phyloP scores from a whole-genome alignment of 2,329 filamentous ascomycete genomes.

The Phyllosticta paracitricarpa region DNA sequence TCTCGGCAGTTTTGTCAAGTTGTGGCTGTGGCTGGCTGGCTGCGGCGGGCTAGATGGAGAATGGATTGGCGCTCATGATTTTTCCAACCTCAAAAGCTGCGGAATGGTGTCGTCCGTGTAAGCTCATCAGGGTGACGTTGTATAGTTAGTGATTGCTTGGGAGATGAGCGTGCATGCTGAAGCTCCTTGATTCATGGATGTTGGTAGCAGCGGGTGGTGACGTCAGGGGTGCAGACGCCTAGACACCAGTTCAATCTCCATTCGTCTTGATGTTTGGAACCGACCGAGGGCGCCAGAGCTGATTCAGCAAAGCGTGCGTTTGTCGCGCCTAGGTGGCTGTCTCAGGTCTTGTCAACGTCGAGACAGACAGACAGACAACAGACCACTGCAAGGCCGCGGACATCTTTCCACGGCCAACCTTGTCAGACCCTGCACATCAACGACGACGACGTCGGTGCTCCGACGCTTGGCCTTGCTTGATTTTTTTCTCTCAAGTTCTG shows the following conservation, averaged over 20 bases:
- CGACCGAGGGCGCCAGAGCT: neutral
- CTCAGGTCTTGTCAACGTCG: too few species aligned
- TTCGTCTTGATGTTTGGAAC: too few species aligned
- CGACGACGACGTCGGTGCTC: neutral
- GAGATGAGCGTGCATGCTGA: neutral
- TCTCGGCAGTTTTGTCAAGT: too few species aligned
- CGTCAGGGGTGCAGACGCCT: neutral
- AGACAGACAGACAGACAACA: neutral
- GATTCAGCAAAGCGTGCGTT: neutral
- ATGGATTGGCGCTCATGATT: too few species aligned
- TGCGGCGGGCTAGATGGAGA: too few species aligned
- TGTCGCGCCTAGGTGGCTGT: neutral
- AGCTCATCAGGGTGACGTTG: too few species aligned
- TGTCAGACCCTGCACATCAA: neutral
- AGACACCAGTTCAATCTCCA: too few species aligned
- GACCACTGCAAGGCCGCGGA: neutral
- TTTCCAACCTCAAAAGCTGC: too few species aligned
- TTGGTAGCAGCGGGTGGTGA: neutral
- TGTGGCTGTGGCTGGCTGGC: too few species aligned
- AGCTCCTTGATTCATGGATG: neutral
- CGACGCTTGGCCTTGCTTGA: neutral
- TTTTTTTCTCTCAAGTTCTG: neutral
- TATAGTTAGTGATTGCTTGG: too few species aligned
- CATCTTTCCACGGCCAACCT: neutral
- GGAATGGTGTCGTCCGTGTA: too few species aligned